phyloP scores from a whole-genome alignment of 2,329 filamentous ascomycete genomes.

The Ophiostoma novo-ulmi region DNA sequence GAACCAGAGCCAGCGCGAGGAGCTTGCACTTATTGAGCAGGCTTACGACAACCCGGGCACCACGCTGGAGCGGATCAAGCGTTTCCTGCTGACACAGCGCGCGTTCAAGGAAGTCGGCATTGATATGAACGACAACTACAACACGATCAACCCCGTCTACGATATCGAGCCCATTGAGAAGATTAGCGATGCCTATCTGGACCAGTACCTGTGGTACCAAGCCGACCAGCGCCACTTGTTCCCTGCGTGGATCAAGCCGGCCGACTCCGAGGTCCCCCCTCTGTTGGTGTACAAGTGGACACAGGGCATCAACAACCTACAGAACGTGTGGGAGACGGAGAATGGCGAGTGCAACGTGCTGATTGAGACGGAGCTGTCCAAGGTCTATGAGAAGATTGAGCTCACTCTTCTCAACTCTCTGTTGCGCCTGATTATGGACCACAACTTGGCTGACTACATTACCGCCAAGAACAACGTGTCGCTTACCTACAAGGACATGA shows the following conservation, averaged over 20 bases:
- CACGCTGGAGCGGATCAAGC: slow-evolving; percentile 92
- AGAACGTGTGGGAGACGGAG: slow-evolving; percentile 88
- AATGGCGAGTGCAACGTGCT: slow-evolving; percentile 97
- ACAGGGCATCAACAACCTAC: slow-evolving; percentile 96
- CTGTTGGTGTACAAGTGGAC: slow-evolving; percentile 97
- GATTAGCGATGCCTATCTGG: slow-evolving; percentile 96
- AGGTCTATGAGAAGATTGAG: slow-evolving; percentile 99
- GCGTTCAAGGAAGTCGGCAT: slow-evolving; percentile 99
- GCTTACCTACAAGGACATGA: slow-evolving; percentile 99
- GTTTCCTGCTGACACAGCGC: slow-evolving; percentile 91
- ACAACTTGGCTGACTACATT: slow-evolving; percentile 98
- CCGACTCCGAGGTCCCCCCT: slow-evolving; percentile 93
- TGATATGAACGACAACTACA: slow-evolving; percentile 99
- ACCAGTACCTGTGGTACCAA: slow-evolving; percentile 99
- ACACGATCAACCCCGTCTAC: slow-evolving; percentile 96
- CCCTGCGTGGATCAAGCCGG: slow-evolving; percentile 98
- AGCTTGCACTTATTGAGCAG: slow-evolving; percentile 93
- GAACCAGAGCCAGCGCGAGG: slow-evolving; percentile 96
- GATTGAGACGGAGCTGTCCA: slow-evolving; percentile 97
- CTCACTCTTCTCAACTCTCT: slow-evolving; percentile 90
- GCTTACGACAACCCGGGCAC: slow-evolving; percentile 97
- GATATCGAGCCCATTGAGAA: slow-evolving; percentile 99
- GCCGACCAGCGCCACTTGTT: slow-evolving; percentile 96
- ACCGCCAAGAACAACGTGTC: slow-evolving; percentile 99
- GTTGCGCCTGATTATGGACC: slow-evolving; percentile 94